phyloP scores from a whole-genome alignment of 2,329 filamentous ascomycete genomes.

The Trichoderma citrinoviride region DNA sequence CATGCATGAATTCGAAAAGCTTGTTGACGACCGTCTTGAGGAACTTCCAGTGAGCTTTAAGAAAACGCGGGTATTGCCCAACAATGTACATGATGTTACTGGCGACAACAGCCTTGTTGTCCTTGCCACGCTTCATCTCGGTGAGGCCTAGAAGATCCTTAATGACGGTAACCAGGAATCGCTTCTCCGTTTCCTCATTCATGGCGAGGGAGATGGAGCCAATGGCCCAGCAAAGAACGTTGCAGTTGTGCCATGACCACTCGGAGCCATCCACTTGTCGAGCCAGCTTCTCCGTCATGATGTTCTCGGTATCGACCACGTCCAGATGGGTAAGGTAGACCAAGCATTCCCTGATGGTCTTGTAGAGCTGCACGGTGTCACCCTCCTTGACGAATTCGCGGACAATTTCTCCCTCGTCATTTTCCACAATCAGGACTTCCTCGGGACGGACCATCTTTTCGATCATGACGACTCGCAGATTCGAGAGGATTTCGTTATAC shows the following conservation, averaged over 20 bases:
- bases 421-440: constrained; percentile 98
- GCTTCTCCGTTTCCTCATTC: constrained; percentile 99
- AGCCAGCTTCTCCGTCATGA: constrained; percentile 98
- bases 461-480: constrained; percentile 96
- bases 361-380: constrained; percentile 98
- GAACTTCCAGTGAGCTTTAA: constrained; percentile 99
- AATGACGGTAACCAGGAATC: constrained; percentile 96
- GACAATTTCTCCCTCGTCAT: constrained; percentile 98
- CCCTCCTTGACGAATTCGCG: constrained; percentile 99
- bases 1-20: constrained; percentile 99
- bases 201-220: constrained; percentile 97
- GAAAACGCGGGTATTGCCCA: constrained; percentile 93
- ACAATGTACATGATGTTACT: constrained; percentile 99
- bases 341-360: constrained; percentile 94
- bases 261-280: constrained; percentile 92
- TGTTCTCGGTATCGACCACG: constrained; percentile 94
- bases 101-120: constrained; percentile 98
- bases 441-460: constrained; percentile 99
- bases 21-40: constrained; percentile 99
- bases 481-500: constrained; percentile 90
- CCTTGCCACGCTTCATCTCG: constrained; percentile 98
- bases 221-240: constrained; percentile 98
- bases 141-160: constrained; percentile 96
- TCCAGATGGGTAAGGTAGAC: constrained; percentile 97
- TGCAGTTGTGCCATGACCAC: constrained; percentile 99